Evolutionary conservation across 306 rosid species (phyloP).

Genomic region (Vigna trinervia): DNA sequence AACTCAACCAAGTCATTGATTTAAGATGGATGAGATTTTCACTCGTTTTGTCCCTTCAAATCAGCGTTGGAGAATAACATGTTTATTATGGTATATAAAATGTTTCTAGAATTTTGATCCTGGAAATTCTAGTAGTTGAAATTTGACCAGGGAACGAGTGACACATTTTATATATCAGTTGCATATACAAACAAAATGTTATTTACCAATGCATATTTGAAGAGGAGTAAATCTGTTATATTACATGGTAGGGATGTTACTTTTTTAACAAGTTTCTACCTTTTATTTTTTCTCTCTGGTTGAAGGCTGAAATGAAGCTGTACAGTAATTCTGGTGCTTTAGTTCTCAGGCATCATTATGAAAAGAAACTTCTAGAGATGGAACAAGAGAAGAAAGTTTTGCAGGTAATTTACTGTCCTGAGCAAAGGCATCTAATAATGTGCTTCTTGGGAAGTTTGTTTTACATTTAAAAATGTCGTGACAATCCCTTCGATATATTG

Average conservation of each 20-base stretch:
- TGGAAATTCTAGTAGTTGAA: no score
- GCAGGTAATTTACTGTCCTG: slow-evolving; percentile 66
- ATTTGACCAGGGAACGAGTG: no score
- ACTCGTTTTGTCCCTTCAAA: neutral
- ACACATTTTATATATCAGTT: neutral
- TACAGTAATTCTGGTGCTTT: slow-evolving; percentile 62
- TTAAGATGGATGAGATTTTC: neutral
- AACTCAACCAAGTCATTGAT: neutral
- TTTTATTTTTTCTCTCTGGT: slow-evolving; percentile 32
- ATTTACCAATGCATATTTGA: no score
- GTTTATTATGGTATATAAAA: no score
- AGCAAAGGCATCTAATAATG: neutral
- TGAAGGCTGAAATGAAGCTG: slow-evolving; percentile 95
- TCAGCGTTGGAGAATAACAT: neutral
- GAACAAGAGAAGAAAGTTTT: slow-evolving; percentile 88
- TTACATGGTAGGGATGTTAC: slow-evolving; percentile 28
- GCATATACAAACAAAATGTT: neutral
- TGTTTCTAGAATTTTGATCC: no score
- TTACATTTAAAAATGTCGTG: slow-evolving; percentile 15
- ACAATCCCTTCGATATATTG: slow-evolving; percentile 21
- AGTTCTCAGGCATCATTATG: slow-evolving; percentile 85
- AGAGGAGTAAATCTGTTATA: neutral
- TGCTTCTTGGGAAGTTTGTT: slow-evolving; percentile 1
- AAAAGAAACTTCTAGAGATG: slow-evolving; percentile 67
- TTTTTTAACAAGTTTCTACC: slow-evolving; percentile 19